A percentile compares a stretch with the other conserved stretches of the same genome.
These are phyloP conservation scores for Microcera coccophila DNA, from an alignment of 2,329 filamentous ascomycete species.

Conservation along the genomic window DNA sequence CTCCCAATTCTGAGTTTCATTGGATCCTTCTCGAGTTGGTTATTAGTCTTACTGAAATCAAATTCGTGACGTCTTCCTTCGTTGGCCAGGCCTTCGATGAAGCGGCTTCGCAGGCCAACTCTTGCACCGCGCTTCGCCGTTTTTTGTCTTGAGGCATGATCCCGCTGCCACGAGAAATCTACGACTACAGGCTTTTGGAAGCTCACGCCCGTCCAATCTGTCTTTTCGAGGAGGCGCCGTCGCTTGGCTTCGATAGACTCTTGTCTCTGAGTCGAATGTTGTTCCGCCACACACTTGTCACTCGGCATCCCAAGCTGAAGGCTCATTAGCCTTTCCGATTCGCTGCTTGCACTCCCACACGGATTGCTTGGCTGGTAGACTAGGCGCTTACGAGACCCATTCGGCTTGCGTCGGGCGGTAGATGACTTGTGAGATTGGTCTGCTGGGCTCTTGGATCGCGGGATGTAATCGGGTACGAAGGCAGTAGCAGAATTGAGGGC, in stretches of 20 bases:
- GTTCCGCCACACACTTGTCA: background rate
- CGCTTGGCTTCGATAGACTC: conserved; percentile 22
- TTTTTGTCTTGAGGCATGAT: background rate
- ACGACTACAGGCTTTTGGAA: conserved; percentile 29
- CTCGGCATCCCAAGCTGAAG: background rate
- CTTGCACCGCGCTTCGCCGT: background rate
- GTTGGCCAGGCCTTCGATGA: background rate
- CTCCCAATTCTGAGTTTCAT: conserved; percentile 30
- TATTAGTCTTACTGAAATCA: background rate
- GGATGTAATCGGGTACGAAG: conserved; percentile 29
- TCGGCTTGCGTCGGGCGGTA: conserved; percentile 6
- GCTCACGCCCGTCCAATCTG: conserved; percentile 31
- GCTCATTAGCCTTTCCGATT: background rate
- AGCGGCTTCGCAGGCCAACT: background rate
- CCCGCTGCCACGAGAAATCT: conserved; percentile 16
- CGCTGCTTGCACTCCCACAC: background rate
- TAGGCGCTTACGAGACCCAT: conserved; percentile 8
- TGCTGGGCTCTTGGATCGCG: conserved; percentile 2
- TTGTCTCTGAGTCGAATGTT: background rate
- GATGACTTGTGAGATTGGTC: conserved; percentile 1
- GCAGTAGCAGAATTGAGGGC: conserved; percentile 1
- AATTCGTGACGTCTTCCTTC: no score
- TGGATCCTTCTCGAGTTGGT: background rate
- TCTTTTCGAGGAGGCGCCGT: conserved; percentile 23
- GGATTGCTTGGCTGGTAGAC: conserved; percentile 5